Evolutionary conservation across 176 grass and related monocot species (phyloP), one percentile per base, ranked within the genome.

Genomic region (Pontederia crassipes): DNA sequence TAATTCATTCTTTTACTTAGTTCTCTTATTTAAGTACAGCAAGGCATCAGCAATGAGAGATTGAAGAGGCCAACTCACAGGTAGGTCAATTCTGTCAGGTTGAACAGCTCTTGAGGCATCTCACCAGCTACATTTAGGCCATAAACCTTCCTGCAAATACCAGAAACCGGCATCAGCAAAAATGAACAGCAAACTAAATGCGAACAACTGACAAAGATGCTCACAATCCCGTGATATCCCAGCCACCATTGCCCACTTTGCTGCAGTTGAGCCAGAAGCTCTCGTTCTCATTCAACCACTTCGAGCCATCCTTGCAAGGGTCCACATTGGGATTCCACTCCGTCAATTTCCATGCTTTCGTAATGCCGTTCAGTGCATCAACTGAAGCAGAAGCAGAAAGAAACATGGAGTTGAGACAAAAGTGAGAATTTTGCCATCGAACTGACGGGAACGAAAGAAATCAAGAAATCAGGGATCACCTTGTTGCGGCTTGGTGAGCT

Each of bases 141-240:
- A 62, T 58, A 78, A 45, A 82, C 71, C 15, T 76, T 75, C 72
- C 84, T 87, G 71, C 69, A 79, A 55, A 1, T 12, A 9, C 57
- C 57, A 40, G 57, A 54, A 8, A 54, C 12, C 11, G 51, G 12
- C 14, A 14, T 54, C n/a, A n/a, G 51, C 14, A 8, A 54, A 8
- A 6, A 10, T 5, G 49, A 52, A 11, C 3, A 16, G 51, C 12
- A 16, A 11, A 54, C 12, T 16, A 4, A 54, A 16, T 9, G 51
- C 9, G 51, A 54, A 54, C 14, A 14, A 11, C 12, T 54, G 20
- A 54, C 51, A 54, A 40, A 40, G 32, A 40, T 40, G 32, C 51
- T 54, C 51, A 54, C 51, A 54, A 54, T 54, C n/a, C 51, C 4
- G 8, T 54, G 51, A 54, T 54, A 16, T 16, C n/a, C 1, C 51